These are phyloP conservation scores for Apophysomyces ossiformis DNA, from an alignment of 371 early-diverging fungal genomes.

Conservation along the genomic window DNA sequence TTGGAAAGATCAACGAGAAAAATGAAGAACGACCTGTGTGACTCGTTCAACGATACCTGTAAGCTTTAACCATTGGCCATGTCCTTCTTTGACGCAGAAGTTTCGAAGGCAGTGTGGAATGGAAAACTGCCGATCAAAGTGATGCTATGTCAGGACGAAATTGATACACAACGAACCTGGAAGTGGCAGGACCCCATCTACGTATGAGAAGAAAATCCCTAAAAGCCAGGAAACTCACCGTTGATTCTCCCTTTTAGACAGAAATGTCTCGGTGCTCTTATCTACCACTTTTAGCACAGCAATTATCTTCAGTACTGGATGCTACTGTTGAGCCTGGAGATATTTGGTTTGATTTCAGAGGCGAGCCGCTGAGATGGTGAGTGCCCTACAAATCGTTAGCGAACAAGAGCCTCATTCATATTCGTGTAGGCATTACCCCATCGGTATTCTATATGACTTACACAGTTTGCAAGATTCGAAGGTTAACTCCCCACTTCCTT, in stretches of 20 bases:
- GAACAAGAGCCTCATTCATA: too few species aligned
- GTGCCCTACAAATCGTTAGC: background rate
- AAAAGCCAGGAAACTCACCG: background rate
- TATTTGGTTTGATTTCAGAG: constrained; percentile 69
- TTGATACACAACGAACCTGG: constrained; percentile 11
- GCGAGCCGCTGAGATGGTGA: constrained; percentile 75
- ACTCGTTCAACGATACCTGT: constrained; percentile 9
- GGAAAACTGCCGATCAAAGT: constrained; percentile 64
- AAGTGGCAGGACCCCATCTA: constrained; percentile 6
- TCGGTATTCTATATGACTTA: constrained; percentile 73
- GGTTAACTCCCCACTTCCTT: constrained; percentile 46
- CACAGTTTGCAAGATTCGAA: constrained; percentile 30
- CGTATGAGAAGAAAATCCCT: background rate
- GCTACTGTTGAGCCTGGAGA: constrained; percentile 52
- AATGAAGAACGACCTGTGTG: background rate
- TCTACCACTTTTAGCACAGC: constrained; percentile 60
- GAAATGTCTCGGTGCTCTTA: constrained; percentile 69
- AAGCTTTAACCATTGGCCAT: background rate
- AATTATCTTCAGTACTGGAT: constrained; percentile 48
- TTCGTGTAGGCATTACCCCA: constrained; percentile 73
- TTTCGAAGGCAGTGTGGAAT: constrained; percentile 56
- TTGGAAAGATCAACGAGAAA: background rate
- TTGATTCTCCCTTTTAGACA: constrained; percentile 36
- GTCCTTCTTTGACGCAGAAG: constrained; percentile 20
- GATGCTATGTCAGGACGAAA: constrained; percentile 43